Evolutionary conservation across 306 rosid genomes (phyloP).

Genomic region (Canavalia ensiformis): DNA sequence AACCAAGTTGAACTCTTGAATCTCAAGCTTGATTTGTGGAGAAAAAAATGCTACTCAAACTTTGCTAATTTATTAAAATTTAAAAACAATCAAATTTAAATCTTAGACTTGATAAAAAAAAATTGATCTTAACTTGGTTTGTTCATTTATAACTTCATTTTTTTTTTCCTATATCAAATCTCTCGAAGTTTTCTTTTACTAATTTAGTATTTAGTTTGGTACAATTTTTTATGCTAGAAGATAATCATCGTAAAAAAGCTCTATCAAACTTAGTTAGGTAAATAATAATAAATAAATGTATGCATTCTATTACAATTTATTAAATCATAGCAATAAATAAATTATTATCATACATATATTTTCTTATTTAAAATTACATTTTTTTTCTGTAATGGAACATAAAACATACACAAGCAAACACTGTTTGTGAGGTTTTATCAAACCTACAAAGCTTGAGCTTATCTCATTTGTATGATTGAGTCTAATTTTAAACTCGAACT

Average conservation of each 20-base stretch:
- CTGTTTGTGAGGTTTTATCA: not conserved
- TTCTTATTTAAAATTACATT: not conserved
- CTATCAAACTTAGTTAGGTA: not conserved
- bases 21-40: not conserved
- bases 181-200: not conserved
- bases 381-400: not conserved
- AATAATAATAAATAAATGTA: not conserved
- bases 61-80: not conserved
- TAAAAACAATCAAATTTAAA: not conserved
- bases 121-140: not conserved
- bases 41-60: conserved; percentile 4
- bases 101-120: not conserved
- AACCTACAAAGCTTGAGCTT: not conserved
- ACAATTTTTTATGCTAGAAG: conserved; percentile 1
- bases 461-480: not conserved
- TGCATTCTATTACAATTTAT: not conserved
- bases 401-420: not conserved
- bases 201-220: conserved; percentile 1
- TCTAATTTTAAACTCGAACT: not conserved
- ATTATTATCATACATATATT: not conserved
- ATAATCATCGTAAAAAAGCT: not conserved
- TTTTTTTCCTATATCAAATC: not conserved
- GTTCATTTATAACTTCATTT: not conserved
- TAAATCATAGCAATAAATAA: not conserved
- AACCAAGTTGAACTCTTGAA: not conserved